phyloP scores from a whole-genome alignment of 495 filamentous ascomycete species.

The Amniculicola lignicola region DNA sequence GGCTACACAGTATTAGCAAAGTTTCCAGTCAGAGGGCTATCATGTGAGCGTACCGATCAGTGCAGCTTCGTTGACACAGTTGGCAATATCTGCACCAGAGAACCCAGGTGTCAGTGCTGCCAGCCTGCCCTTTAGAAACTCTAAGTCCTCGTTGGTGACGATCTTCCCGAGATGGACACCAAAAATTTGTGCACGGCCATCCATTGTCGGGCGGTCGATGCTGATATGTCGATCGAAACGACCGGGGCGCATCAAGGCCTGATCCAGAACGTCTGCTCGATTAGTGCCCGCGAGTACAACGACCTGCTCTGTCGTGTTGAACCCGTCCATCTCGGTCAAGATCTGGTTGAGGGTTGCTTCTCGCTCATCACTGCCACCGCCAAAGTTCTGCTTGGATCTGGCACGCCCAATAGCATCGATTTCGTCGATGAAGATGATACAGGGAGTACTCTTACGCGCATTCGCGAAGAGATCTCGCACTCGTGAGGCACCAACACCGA shows the following conservation, averaged over 20 bases:
- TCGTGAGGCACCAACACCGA: conserved; percentile 92
- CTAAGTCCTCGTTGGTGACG: conserved; percentile 81
- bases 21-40: not conserved
- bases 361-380: conserved; percentile 93
- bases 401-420: conserved; percentile 97
- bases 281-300: conserved; percentile 98
- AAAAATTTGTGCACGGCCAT: conserved; percentile 94
- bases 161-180: conserved; percentile 89
- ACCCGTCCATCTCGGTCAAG: conserved; percentile 98
- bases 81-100: conserved; percentile 95
- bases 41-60: conserved; percentile 70
- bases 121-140: conserved; percentile 79
- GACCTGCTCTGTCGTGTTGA: conserved; percentile 95
- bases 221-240: conserved; percentile 94
- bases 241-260: conserved; percentile 92
- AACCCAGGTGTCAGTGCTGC: conserved; percentile 93
- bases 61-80: conserved; percentile 96
- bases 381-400: conserved; percentile 68
- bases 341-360: conserved; percentile 98
- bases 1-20: conserved; percentile 56
- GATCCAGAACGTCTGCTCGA: conserved; percentile 87
- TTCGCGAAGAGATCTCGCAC: conserved; percentile 94
- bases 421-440: conserved; percentile 99
- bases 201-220: conserved; percentile 94
- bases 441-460: conserved; percentile 91